Evolutionary conservation across 2,329 filamentous ascomycete genomes (phyloP).

Genomic region (Trichoderma sp.): DNA sequence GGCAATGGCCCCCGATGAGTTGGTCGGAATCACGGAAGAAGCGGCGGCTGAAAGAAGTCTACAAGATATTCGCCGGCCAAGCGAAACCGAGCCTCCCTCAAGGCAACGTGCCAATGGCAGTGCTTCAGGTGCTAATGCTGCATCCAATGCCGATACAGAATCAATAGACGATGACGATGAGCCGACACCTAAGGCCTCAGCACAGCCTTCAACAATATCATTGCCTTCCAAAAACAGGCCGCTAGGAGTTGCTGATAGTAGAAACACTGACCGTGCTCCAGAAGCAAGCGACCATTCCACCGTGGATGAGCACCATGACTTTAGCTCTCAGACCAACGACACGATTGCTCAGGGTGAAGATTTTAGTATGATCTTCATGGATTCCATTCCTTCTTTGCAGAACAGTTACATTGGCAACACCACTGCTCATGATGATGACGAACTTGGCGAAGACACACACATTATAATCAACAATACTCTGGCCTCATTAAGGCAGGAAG

Average conservation of each 20-base stretch:
- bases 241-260: constrained; percentile 24
- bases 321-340: constrained; percentile 36
- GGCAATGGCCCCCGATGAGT: constrained; percentile 31
- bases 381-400: constrained; percentile 55
- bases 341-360: constrained; percentile 54
- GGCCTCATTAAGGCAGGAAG: constrained; percentile 48
- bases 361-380: constrained; percentile 61
- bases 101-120: not conserved
- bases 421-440: constrained; percentile 37
- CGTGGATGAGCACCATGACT: constrained; percentile 32
- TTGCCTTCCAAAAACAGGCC: constrained; percentile 21
- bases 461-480: constrained; percentile 58
- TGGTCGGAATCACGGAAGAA: constrained; percentile 31
- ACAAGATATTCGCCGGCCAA: constrained; percentile 24
- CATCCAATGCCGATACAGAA: constrained; percentile 30
- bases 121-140: not conserved
- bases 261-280: constrained; percentile 33
- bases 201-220: constrained; percentile 17
- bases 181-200: constrained; percentile 37
- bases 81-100: constrained; percentile 31
- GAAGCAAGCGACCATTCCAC: constrained; percentile 40
- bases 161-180: constrained; percentile 44
- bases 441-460: constrained; percentile 58
- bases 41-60: constrained; percentile 24
- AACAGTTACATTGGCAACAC: constrained; percentile 38